Conservation (phyloP, 352 stramenopile genomes). For the Phytophthora sp. region DNA sequence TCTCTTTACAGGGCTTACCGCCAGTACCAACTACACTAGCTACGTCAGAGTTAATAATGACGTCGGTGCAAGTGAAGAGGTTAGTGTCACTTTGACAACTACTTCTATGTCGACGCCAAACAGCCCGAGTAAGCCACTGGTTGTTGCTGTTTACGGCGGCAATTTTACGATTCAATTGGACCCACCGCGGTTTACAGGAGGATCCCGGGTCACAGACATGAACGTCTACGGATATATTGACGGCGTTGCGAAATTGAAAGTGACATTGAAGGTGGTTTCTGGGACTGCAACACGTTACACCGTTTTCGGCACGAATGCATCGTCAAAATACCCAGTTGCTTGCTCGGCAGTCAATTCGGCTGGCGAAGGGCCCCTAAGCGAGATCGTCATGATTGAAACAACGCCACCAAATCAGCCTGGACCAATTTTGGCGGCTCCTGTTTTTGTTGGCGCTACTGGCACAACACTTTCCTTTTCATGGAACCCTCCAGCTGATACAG, state of each 20-base stretch:
- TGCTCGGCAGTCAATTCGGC: constrained; percentile 48
- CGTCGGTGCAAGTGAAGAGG: constrained; percentile 35
- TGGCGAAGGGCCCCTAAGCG: constrained; percentile 43
- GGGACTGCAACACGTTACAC: constrained; percentile 26
- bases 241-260: constrained; percentile 26
- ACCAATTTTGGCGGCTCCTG: constrained; percentile 32
- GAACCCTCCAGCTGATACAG: constrained; percentile 45
- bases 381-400: constrained; percentile 36
- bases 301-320: constrained; percentile 32
- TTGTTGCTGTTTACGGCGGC: constrained; percentile 52
- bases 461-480: constrained; percentile 50
- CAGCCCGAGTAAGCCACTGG: constrained; percentile 32
- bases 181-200: constrained; percentile 50
- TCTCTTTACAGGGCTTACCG: constrained; percentile 48
- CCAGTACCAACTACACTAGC: constrained; percentile 41
- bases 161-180: constrained; percentile 64
- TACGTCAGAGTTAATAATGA: constrained; percentile 43
- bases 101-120: constrained; percentile 25
- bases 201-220: constrained; percentile 39
- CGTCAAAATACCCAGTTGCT: constrained; percentile 47
- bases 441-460: constrained; percentile 34
- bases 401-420: constrained; percentile 44
- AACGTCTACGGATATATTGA: constrained; percentile 49
- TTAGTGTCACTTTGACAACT: constrained; percentile 36
- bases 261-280: constrained; percentile 24